Evolutionary conservation across 306 rosid species (phyloP), one percentile per base, ranked within the genome.

Genomic region (Vigna hirtella): DNA sequence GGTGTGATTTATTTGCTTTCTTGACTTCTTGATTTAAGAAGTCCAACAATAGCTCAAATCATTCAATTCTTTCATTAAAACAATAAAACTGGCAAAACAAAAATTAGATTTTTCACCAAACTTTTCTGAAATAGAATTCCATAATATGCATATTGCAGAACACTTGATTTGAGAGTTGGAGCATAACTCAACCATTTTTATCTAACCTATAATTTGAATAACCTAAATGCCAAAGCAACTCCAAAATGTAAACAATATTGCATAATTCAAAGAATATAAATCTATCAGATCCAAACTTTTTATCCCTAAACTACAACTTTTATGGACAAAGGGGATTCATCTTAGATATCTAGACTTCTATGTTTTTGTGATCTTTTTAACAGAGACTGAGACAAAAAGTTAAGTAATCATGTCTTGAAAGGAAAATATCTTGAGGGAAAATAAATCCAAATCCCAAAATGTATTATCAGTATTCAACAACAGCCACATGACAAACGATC

Each of bases 361-460:
- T 53, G 12, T 38, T 12, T 38, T 13, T 16, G 52, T 13, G 40
- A 72, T 55, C 22, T 55, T 72, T 38, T 72, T 40, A 36, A 66
- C 53, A 6, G 10, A 40, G 40, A 40, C 66, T 16, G 14, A 26
- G 38, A 38, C 24, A 36, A 73, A 56, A 76, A 63, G 38, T 63
- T 48, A 18, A 13, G 28, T 40, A 34, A 28, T 14, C 17, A 63
- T 17, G 34, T 55, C 65, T 28, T 73, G 61, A 24, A 45, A 70
- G 70, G 22, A 45, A 66, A 70, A 38, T 14, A 26, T 57, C 56
- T 34, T 48, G 9, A 72, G 82, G 71, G 16, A 70, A 70, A 9
- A 70, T 20, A 40, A 30, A 51, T 13, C n/a, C 7, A 36, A 72
- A 17, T 15, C 55, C 8, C 76, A 69, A 59, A 20, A 47, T 22